Percentiles rank a stretch among this genome's conserved stretches.
phyloP scores from a whole-genome alignment of 2,329 filamentous ascomycete genomes.

The Aspergillus viridinutans region DNA sequence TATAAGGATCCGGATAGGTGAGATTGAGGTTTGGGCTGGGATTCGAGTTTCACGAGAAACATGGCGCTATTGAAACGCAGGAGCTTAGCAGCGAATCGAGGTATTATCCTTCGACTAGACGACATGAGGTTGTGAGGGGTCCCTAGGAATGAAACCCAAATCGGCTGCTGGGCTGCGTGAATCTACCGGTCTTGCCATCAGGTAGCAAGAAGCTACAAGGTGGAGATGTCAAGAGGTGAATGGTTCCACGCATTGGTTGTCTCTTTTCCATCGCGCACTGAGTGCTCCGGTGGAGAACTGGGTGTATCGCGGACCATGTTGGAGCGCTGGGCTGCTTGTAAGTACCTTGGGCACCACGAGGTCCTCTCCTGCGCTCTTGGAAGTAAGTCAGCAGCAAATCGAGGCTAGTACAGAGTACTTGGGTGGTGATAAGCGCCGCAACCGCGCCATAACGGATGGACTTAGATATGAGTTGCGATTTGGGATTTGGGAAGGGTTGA shows the following conservation, averaged over 20 bases:
- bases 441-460: not conserved
- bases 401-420: not conserved
- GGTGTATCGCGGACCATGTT: not conserved
- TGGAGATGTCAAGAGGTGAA: not conserved
- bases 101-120: not conserved
- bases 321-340: not conserved
- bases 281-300: not conserved
- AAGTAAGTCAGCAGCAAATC: no score
- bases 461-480: not conserved
- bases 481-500: not conserved
- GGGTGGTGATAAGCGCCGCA: not conserved
- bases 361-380: not conserved
- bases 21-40: no score
- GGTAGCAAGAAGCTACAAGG: not conserved
- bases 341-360: not conserved
- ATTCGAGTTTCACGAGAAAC: not conserved
- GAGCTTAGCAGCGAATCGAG: not conserved
- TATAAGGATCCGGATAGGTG: not conserved
- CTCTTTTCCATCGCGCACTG: not conserved
- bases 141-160: not conserved
- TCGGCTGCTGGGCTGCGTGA: not conserved
- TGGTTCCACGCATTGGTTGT: not conserved
- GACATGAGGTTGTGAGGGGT: not conserved
- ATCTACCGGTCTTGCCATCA: not conserved
- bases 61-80: not conserved